phyloP scores from a whole-genome alignment of 441 rosid genomes.

The Macaranga tanarius region DNA sequence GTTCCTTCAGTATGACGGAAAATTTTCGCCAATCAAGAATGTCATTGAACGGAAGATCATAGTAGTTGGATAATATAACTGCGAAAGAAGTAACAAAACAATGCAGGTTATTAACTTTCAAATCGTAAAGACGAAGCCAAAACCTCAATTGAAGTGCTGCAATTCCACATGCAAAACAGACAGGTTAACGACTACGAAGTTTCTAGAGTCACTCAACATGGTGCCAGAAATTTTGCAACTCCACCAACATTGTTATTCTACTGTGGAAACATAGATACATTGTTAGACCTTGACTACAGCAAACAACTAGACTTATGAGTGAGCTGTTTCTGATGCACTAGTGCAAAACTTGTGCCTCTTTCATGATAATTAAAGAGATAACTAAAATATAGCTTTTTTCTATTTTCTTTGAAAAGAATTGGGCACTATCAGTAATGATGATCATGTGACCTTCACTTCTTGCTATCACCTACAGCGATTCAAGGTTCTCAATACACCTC shows the following conservation, averaged over 20 bases:
- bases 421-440: not conserved
- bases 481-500: not conserved
- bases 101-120: not conserved
- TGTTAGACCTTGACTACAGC: not conserved
- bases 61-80: conserved; percentile 89
- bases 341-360: not conserved
- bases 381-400: not conserved
- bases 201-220: not conserved
- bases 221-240: not conserved
- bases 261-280: not conserved
- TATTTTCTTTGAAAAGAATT: not conserved
- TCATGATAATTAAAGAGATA: not conserved
- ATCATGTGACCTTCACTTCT: not conserved
- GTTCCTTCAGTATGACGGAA: conserved; percentile 69
- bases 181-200: not conserved
- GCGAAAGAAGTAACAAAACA: conserved; percentile 26
- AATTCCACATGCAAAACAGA: not conserved
- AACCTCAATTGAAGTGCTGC: not conserved
- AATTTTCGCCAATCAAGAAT: conserved; percentile 75
- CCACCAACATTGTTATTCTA: not conserved
- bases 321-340: not conserved
- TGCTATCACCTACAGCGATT: not conserved
- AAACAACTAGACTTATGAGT: not conserved
- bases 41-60: conserved; percentile 94
- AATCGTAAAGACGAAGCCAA: not conserved